These are phyloP conservation scores for Capniomyces stellatus DNA, from an alignment of 371 early-diverging fungal species.

Conservation along the genomic window DNA sequence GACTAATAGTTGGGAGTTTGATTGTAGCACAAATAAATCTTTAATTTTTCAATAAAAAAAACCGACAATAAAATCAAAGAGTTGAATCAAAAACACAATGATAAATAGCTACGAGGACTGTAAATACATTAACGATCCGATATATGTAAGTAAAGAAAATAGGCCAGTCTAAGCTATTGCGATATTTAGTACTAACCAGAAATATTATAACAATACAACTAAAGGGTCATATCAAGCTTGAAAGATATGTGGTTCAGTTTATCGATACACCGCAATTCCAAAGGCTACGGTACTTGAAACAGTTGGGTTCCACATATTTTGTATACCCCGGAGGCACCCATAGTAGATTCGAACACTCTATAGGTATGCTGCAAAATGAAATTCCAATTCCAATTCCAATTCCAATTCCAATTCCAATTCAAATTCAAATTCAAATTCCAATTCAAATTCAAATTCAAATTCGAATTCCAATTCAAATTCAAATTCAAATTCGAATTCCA, in stretches of 20 bases:
- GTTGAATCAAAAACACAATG: no score
- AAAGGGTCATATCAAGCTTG: conserved; percentile 66
- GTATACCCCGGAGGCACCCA: conserved; percentile 90
- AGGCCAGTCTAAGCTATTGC: neutral
- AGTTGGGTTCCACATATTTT: conserved; percentile 65
- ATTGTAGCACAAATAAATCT: no score
- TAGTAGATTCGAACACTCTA: conserved; percentile 74
- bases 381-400: neutral
- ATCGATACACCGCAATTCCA: conserved; percentile 93
- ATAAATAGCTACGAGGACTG: no score
- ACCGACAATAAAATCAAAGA: no score
- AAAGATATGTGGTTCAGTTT: conserved; percentile 40
- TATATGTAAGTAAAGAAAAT: conserved; percentile 23
- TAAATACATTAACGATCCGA: conserved; percentile 38
- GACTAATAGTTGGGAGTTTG: no score
- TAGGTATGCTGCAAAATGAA: conserved; percentile 32
- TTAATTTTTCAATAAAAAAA: no score
- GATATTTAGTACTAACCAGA: no score
- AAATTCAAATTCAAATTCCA: no score
- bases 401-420: no score
- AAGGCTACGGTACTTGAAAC: conserved; percentile 72
- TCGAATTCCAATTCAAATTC: no score
- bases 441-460: no score
- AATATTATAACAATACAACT: neutral
- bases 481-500: no score